Evolutionary conservation across 2,329 filamentous ascomycete genomes (phyloP).

Genomic region (Nemania sp.): DNA sequence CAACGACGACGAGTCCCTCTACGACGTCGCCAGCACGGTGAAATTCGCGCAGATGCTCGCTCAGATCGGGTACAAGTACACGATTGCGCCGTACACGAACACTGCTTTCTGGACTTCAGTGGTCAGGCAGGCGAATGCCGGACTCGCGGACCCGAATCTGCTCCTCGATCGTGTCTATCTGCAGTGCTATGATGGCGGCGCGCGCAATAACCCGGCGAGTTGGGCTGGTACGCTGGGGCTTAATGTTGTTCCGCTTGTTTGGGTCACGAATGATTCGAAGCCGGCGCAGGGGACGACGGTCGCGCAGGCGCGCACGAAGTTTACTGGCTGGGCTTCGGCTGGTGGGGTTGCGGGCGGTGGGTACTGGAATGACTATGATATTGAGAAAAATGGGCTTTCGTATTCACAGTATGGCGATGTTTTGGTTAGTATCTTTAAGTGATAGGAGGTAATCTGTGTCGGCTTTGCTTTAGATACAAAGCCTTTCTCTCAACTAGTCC

Average conservation of each 20-base stretch:
- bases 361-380: slow-evolving; percentile 53
- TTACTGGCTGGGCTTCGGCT: slow-evolving; percentile 40
- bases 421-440: slow-evolving; percentile 28
- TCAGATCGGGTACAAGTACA: slow-evolving; percentile 47
- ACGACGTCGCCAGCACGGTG: slow-evolving; percentile 47
- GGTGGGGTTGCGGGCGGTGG: slow-evolving; percentile 44
- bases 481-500: too few relatives aligned
- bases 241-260: slow-evolving; percentile 48
- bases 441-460: not conserved
- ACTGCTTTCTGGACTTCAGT: slow-evolving; percentile 43
- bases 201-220: slow-evolving; percentile 43
- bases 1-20: slow-evolving; percentile 50
- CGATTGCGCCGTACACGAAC: slow-evolving; percentile 49
- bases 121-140: slow-evolving; percentile 37
- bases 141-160: slow-evolving; percentile 30
- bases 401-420: slow-evolving; percentile 38
- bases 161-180: slow-evolving; percentile 47
- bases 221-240: slow-evolving; percentile 45
- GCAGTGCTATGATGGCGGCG: slow-evolving; percentile 51
- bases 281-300: slow-evolving; percentile 44
- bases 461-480: too few relatives aligned
- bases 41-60: slow-evolving; percentile 48
- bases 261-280: slow-evolving; percentile 52
- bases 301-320: slow-evolving; percentile 42
- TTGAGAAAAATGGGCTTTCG: slow-evolving; percentile 48